Evolutionary conservation across 176 grass and related monocot species (phyloP), one percentile per base, ranked within the genome.

Genomic region (Zoysia japonica): DNA sequence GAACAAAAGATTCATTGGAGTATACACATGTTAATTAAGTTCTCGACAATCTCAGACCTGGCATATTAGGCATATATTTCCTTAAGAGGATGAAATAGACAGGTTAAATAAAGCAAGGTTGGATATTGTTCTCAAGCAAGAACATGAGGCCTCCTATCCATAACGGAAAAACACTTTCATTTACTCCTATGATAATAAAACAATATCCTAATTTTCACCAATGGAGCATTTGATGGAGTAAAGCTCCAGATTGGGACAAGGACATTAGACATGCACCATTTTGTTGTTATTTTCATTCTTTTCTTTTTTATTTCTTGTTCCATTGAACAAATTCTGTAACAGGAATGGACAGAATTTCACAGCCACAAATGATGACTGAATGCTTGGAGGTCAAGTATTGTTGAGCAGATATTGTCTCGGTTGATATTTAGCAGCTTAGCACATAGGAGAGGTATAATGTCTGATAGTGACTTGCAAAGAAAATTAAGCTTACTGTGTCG

Each of bases 401-500:
- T 28, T 28, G 28, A 28, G 28, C 28, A 28, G 16, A 17, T 2
- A 55, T 55, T 12, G 12, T 14, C 28, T 28, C 28, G 47, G 14
- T 52, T 14, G 11, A 53, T 15, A 53, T 3, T 15, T 37, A 15
- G 46, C 10, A 79, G 28, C 28, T 28, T 28, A 28, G 28, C 28
- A 28, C 28, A 56, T 6, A n/a, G 1, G 13, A 40, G 20, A 71
- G n/a, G 2, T 3, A 64, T 56, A 57, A 14, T 73, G 38, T 36
- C 2, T 17, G 65, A 28, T 16, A 14, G 40, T 9, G 3, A 41
- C 54, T 57, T 49, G 48, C 1, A 45, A 13, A 71, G 64, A 63
- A 67, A 77, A 59, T 72, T 65, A 47, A 74, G 69, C 92, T 94
- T 98, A 98, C 95, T 98, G 61, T 94, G 95, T 14, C 92, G 87